Conservation (phyloP, 257 asterid species). For the Solanum bulbocastanum region DNA sequence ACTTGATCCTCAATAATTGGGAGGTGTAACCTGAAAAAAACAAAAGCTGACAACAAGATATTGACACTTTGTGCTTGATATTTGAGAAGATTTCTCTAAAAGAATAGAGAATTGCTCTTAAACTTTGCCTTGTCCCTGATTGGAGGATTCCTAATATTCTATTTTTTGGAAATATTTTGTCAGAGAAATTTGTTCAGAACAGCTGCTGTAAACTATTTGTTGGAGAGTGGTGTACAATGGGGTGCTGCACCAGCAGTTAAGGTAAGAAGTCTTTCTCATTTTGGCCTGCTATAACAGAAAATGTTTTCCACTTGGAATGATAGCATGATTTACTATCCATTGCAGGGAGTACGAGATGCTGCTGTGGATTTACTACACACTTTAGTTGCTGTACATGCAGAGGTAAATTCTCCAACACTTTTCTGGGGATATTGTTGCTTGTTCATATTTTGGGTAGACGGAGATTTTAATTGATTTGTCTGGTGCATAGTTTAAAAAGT, state of each 20-base stretch:
- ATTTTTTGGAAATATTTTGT: constrained; percentile 8
- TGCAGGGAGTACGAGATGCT: constrained; percentile 95
- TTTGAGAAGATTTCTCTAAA: neutral
- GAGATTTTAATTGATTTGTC: neutral
- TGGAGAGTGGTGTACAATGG: constrained; percentile 94
- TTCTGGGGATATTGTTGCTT: neutral
- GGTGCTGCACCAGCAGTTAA: constrained; percentile 88
- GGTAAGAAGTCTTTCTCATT: constrained; percentile 27
- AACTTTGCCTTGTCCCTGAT: neutral
- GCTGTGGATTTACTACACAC: constrained; percentile 92
- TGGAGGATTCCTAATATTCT: neutral
- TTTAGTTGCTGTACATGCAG: constrained; percentile 92
- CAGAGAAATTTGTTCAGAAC: constrained; percentile 79
- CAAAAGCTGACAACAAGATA: neutral
- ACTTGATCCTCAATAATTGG: neutral
- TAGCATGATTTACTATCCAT: constrained; percentile 2
- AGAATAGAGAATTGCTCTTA: neutral
- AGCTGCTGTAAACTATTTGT: constrained; percentile 83
- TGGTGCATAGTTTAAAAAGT: neutral
- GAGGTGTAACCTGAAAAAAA: neutral
- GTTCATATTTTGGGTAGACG: neutral
- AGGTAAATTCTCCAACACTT: constrained; percentile 37
- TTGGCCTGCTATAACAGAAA: neutral
- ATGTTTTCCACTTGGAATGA: neutral
- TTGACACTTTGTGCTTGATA: neutral